Conservation (phyloP, 2,329 filamentous ascomycete species). For the Aspergillus glaucus region DNA sequence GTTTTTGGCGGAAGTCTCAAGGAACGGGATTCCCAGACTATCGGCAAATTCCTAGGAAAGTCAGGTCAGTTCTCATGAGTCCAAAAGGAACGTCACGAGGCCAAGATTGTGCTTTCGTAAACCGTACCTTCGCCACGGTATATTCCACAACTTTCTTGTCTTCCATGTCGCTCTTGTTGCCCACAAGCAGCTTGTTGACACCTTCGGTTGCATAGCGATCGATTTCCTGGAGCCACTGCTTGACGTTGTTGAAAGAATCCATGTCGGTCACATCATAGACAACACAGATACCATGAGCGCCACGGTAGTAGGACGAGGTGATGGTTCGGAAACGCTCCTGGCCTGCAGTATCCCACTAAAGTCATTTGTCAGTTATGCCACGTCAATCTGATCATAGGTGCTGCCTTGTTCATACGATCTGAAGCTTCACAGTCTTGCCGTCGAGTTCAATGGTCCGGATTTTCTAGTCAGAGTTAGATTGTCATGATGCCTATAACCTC, state of each 20-base stretch:
- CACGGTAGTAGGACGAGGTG: slow-evolving; percentile 98
- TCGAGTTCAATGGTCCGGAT: slow-evolving; percentile 99
- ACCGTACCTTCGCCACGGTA: slow-evolving; percentile 89
- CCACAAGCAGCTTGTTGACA: slow-evolving; percentile 98
- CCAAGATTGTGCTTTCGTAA: background rate
- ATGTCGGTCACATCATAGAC: slow-evolving; percentile 99
- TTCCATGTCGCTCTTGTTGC: slow-evolving; percentile 99
- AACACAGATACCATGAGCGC: slow-evolving; percentile 97
- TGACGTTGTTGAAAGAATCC: slow-evolving; percentile 99
- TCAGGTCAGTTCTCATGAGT: slow-evolving; percentile 1
- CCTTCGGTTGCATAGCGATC: slow-evolving; percentile 98
- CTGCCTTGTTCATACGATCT: slow-evolving; percentile 66
- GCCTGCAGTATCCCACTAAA: slow-evolving; percentile 95
- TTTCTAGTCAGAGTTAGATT: slow-evolving; percentile 59
- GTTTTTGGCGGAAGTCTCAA: slow-evolving; percentile 99
- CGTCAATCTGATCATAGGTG: background rate
- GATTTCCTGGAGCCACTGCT: slow-evolving; percentile 99
- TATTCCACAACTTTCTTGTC: slow-evolving; percentile 99
- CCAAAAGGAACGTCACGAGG: slow-evolving; percentile 5
- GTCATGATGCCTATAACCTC: slow-evolving; percentile 8
- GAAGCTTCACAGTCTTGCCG: slow-evolving; percentile 98
- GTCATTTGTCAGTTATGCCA: slow-evolving; percentile 11
- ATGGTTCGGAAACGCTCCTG: slow-evolving; percentile 99
- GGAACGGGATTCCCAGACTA: slow-evolving; percentile 96
- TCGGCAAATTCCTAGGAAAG: slow-evolving; percentile 83